phyloP scores from a whole-genome alignment of 345 rosid genomes.

The Eucalyptus erythrocorys region DNA sequence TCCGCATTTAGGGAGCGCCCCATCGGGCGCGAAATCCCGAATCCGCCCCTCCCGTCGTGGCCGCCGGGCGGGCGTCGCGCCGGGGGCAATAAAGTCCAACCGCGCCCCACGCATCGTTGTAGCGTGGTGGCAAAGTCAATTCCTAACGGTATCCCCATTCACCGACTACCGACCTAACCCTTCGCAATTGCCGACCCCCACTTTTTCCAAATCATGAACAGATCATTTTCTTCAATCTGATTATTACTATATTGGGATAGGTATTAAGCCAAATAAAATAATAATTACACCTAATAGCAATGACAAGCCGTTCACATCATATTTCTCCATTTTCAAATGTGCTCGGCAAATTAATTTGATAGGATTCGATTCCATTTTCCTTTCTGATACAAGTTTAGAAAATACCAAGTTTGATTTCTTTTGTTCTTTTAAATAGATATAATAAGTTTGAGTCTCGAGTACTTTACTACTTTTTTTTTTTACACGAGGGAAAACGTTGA shows the following conservation, averaged over 20 bases:
- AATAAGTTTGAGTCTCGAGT: not conserved
- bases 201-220: not conserved
- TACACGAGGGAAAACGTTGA: not conserved
- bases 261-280: not conserved
- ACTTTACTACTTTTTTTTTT: not conserved
- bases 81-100: not conserved
- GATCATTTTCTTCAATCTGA: not conserved
- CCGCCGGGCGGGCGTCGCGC: not conserved
- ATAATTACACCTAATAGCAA: not conserved
- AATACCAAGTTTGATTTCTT: not conserved
- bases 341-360: not conserved
- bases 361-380: not conserved
- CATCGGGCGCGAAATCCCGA: not conserved
- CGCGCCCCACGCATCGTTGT: not conserved
- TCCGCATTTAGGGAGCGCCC: not conserved
- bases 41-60: not conserved
- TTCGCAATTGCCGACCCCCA: not conserved
- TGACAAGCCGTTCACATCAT: not conserved
- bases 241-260: not conserved
- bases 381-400: fast-evolving
- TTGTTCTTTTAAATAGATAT: no score
- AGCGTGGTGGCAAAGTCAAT: slow-evolving; percentile 62
- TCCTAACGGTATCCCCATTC: slow-evolving; percentile 72
- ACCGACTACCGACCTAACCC: slow-evolving; percentile 80
- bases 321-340: not conserved